A percentile compares a stretch with the other conserved stretches of the same genome.
Evolutionary conservation across 2,329 filamentous ascomycete species (phyloP).

Genomic region (Apiospora phragmitis): DNA sequence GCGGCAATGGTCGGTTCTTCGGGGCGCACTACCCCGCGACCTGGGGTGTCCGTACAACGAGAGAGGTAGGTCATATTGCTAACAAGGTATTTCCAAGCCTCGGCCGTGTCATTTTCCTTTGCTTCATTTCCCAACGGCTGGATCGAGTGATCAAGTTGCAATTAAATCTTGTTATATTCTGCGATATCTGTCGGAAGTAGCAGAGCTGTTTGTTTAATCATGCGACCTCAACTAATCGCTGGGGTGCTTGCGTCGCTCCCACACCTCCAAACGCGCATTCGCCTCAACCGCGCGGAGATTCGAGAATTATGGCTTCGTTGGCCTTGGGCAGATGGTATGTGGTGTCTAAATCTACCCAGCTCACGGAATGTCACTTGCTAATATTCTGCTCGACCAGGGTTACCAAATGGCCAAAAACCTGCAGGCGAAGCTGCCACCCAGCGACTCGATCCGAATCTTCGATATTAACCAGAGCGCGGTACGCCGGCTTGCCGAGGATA

Average conservation of each 20-base stretch:
- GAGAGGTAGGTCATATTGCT: neutral
- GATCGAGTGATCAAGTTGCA: neutral
- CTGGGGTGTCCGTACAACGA: neutral
- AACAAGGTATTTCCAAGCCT: neutral
- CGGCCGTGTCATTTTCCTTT: neutral
- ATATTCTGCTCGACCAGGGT: conserved; percentile 40
- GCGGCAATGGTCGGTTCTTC: conserved; percentile 20
- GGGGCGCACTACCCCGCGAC: conserved; percentile 2
- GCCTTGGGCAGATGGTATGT: conserved; percentile 61
- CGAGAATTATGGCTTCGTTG: conserved; percentile 60
- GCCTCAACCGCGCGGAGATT: conserved; percentile 47
- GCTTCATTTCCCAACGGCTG: neutral
- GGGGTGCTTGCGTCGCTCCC: conserved; percentile 38
- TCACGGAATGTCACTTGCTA: neutral
- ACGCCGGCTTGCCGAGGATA: conserved; percentile 48
- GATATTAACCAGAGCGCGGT: conserved; percentile 56
- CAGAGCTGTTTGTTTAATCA: conserved; percentile 16
- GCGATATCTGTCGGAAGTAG: neutral
- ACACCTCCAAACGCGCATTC: conserved; percentile 45
- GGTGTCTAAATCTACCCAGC: neutral
- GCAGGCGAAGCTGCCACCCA: conserved; percentile 53
- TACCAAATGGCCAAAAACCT: conserved; percentile 66
- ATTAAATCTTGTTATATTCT: neutral
- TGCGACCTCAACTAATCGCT: conserved; percentile 46
- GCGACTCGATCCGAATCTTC: conserved; percentile 53